Evolutionary conservation across 495 filamentous ascomycete genomes (phyloP).

Genomic region (Podospora australis): DNA sequence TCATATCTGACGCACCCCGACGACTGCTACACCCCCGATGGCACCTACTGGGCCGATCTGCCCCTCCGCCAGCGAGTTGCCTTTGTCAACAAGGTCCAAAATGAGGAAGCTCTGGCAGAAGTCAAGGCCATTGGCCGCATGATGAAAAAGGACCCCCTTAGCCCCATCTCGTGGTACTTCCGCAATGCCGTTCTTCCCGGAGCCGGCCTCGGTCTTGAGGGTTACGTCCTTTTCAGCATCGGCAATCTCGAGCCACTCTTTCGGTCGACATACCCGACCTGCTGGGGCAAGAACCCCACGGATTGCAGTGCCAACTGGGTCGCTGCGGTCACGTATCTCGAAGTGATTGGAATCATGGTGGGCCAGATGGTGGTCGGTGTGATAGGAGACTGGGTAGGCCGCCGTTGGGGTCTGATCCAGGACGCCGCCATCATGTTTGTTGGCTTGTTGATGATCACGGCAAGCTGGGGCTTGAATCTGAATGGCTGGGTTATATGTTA

Average conservation of each 20-base stretch:
- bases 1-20: conserved; percentile 68
- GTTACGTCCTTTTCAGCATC: conserved; percentile 92
- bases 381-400: conserved; percentile 62
- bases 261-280: conserved; percentile 56
- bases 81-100: conserved; percentile 67
- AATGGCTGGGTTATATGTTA: conserved; percentile 94
- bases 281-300: conserved; percentile 56
- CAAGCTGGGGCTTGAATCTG: conserved; percentile 73
- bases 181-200: conserved; percentile 83
- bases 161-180: conserved; percentile 74
- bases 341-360: conserved; percentile 82
- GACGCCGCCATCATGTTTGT: conserved; percentile 90
- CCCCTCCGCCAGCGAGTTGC: conserved; percentile 54
- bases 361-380: conserved; percentile 73
- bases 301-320: conserved; percentile 71
- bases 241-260: conserved; percentile 80
- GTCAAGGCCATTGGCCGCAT: conserved; percentile 61
- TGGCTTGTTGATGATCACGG: conserved; percentile 79
- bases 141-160: conserved; percentile 73
- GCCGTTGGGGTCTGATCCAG: conserved; percentile 87
- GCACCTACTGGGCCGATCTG: conserved; percentile 86
- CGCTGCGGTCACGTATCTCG: conserved; percentile 72
- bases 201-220: conserved; percentile 81
- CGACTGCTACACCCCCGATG: conserved; percentile 73
- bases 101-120: conserved; percentile 58